Conservation (phyloP, 805 yeast species). For the Maudiozyma turicensis region DNA sequence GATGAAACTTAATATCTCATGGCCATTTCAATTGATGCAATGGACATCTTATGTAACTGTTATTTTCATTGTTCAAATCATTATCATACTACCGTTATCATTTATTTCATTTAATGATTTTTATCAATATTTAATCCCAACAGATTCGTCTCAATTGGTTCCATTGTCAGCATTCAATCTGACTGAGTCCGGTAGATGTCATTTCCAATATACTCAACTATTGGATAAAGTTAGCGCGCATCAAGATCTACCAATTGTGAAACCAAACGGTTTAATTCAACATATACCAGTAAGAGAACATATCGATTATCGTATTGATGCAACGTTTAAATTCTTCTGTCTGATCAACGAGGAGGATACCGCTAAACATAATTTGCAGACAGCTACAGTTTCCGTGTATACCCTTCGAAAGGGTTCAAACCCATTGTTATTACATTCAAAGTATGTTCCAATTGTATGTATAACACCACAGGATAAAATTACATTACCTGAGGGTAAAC, state of each 20-base stretch:
- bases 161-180: conserved; percentile 12
- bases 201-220: conserved; percentile 5
- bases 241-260: conserved; percentile 9
- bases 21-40: conserved; percentile 24
- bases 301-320: conserved; percentile 20
- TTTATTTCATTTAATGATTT: conserved; percentile 23
- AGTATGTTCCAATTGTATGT: conserved; percentile 1
- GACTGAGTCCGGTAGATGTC: not conserved
- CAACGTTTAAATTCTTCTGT: conserved; percentile 19
- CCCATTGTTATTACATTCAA: not conserved
- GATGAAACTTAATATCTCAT: conserved; percentile 23
- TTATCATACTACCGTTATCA: conserved; percentile 23
- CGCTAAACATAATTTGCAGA: not conserved
- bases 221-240: conserved; percentile 11
- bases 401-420: no score
- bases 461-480: conserved; percentile 1
- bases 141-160: conserved; percentile 20
- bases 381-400: not conserved
- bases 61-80: conserved; percentile 14
- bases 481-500: not conserved
- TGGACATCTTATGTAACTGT: conserved; percentile 17
- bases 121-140: conserved; percentile 18
- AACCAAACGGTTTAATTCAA: conserved; percentile 20
- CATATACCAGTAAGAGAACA: conserved; percentile 15
- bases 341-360: not conserved